Base-by-base conservation (phyloP, 83 land plant genomes). In the Diphasiastrum complanatum region DNA sequence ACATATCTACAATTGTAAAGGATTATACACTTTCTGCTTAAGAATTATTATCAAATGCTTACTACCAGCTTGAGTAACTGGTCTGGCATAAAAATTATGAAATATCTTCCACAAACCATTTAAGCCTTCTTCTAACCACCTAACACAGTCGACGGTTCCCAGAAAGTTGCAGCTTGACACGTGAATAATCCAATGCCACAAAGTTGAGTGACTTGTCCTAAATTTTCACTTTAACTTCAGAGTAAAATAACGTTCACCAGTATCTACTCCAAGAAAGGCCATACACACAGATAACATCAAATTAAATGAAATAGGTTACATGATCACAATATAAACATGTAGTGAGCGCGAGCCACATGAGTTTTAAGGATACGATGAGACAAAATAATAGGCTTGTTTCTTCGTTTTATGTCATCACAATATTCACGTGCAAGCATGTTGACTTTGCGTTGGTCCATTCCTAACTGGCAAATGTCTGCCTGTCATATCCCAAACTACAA, bases 401-500 rank as follows among this genome's bases (percentile, higher is more conserved):
- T 92, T 67, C 79, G 82, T 55, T 92, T 92, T 34, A 65, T 75
- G 37, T 75, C 83, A 75, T 82, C 85, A 62, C 95, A 85, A 69
- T 88, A 92, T 43, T 92, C 98, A 36, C 98, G 77, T 28, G 98
- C 98, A 45, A 92, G 91, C 50, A 92, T 82, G 79, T 91, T 91
- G 34, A 91, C 95, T 73, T 89, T 88, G 12, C 95, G 51, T 49
- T 92, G 98, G 69, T 92, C 98, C 78, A 83, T 83, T 8, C 98
- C 98, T 60, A 92, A 51, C 49, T 92, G 98, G 66, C 98, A 92
- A 2, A 92, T 92, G 65, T 92, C 98, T 40, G 98, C 98, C 96
- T 89, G 78, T 31, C n/a, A n/a, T n/a, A n/a, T n/a, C n/a, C n/a
- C n/a, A n/a, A n/a, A n/a, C n/a, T n/a, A n/a, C n/a, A n/a, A n/a